phyloP scores from a whole-genome alignment of 257 asterid genomes.

The Nicotiana obtusifolia region DNA sequence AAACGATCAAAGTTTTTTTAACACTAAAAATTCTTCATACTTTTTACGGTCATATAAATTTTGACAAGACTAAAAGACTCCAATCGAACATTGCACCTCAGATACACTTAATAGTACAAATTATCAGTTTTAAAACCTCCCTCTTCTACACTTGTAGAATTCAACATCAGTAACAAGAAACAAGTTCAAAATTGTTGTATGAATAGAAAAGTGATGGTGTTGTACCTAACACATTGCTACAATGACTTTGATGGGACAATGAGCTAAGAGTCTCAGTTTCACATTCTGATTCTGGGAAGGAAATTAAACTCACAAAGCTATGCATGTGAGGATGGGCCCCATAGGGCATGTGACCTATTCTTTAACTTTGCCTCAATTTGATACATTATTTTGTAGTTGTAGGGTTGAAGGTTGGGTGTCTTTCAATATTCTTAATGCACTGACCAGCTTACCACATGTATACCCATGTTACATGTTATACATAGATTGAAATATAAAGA shows the following conservation, averaged over 20 bases:
- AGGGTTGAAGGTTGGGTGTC: background rate
- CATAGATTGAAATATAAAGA: background rate
- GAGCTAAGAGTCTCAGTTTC: conserved; percentile 11
- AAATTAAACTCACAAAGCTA: conserved; percentile 16
- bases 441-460: conserved; percentile 40
- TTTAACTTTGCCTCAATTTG: conserved; percentile 17
- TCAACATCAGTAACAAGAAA: background rate
- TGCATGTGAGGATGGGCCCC: conserved; percentile 57
- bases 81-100: no score
- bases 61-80: no score
- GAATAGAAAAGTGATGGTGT: background rate
- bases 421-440: conserved; percentile 24
- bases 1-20: background rate
- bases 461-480: conserved; percentile 35
- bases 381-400: conserved; percentile 9
- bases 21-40: no score
- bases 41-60: no score
- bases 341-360: conserved; percentile 29
- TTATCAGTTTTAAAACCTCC: background rate
- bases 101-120: no score
- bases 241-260: background rate
- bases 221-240: background rate
- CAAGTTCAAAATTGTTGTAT: background rate
- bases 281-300: conserved; percentile 18
- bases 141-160: background rate